Evolutionary conservation across 2,329 filamentous ascomycete species (phyloP).

Genomic region (Phyllosticta capitalensis): DNA sequence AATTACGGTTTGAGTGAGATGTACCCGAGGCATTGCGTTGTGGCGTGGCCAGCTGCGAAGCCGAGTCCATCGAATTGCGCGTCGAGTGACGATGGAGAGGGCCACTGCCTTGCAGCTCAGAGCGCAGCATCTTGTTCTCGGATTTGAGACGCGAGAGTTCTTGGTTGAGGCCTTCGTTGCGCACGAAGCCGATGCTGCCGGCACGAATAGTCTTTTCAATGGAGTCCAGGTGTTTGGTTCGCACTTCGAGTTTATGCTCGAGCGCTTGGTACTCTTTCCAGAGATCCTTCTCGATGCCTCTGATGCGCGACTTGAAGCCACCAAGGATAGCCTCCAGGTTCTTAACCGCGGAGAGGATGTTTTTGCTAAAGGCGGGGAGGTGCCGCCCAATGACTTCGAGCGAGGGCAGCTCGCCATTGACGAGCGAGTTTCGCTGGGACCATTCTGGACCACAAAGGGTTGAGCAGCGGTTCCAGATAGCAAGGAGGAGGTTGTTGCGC

Average conservation of each 20-base stretch:
- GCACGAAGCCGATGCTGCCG: constrained; percentile 19
- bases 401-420: constrained; percentile 78
- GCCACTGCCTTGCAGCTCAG: constrained; percentile 42
- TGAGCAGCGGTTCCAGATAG: constrained; percentile 84
- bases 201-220: constrained; percentile 63
- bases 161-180: constrained; percentile 22
- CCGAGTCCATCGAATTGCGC: constrained; percentile 18
- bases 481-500: constrained; percentile 76
- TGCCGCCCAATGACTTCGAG: constrained; percentile 79
- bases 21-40: constrained; percentile 15
- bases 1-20: constrained; percentile 27
- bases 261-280: constrained; percentile 82
- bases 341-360: constrained; percentile 77
- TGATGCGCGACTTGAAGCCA: constrained; percentile 70
- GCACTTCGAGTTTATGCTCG: constrained; percentile 68
- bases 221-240: constrained; percentile 76
- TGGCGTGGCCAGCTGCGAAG: constrained; percentile 15
- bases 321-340: constrained; percentile 72
- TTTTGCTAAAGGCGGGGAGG: constrained; percentile 81
- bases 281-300: constrained; percentile 79
- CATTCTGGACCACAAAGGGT: constrained; percentile 83
- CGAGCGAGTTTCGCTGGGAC: constrained; percentile 78
- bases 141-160: constrained; percentile 50
- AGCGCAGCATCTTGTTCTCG: constrained; percentile 51
- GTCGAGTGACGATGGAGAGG: constrained; percentile 47